Evolutionary conservation across 345 rosid genomes (phyloP).

Genomic region (Aquilaria sinensis): DNA sequence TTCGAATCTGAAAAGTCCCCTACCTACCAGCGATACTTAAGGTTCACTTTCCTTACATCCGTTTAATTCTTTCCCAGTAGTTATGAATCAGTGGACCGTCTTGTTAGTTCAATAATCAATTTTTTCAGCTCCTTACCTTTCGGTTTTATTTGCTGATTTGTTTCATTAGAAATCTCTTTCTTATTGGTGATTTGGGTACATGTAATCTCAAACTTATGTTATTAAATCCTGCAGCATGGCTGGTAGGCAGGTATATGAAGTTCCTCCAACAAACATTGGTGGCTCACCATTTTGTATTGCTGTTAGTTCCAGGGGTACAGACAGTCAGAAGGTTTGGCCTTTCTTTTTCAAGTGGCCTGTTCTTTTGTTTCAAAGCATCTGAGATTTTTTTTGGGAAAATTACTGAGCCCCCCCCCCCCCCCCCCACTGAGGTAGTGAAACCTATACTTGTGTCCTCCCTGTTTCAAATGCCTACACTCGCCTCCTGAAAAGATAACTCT

Average conservation of each 20-base stretch:
- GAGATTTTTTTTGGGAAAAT: no score
- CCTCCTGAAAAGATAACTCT: no score
- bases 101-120: slow-evolving; percentile 3
- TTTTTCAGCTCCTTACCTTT: not conserved
- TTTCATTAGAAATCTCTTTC: slow-evolving; percentile 11
- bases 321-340: slow-evolving; percentile 59
- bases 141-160: slow-evolving; percentile 8
- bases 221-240: slow-evolving; percentile 67
- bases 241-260: slow-evolving; percentile 84
- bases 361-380: not conserved
- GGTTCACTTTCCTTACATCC: slow-evolving; percentile 39
- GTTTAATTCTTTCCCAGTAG: slow-evolving; percentile 6
- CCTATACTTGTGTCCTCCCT: no score
- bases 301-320: slow-evolving; percentile 70
- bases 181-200: slow-evolving; percentile 12
- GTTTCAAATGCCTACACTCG: no score
- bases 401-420: no score
- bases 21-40: slow-evolving; percentile 75
- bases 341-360: slow-evolving; percentile 12
- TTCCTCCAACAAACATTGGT: slow-evolving; percentile 69
- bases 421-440: no score
- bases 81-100: not conserved
- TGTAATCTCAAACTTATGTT: slow-evolving; percentile 1
- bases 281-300: slow-evolving; percentile 84
- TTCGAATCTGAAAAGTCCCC: slow-evolving; percentile 78